Evolutionary conservation across 139 green algal species (phyloP).

Genomic region (Coelastrella sp.): DNA sequence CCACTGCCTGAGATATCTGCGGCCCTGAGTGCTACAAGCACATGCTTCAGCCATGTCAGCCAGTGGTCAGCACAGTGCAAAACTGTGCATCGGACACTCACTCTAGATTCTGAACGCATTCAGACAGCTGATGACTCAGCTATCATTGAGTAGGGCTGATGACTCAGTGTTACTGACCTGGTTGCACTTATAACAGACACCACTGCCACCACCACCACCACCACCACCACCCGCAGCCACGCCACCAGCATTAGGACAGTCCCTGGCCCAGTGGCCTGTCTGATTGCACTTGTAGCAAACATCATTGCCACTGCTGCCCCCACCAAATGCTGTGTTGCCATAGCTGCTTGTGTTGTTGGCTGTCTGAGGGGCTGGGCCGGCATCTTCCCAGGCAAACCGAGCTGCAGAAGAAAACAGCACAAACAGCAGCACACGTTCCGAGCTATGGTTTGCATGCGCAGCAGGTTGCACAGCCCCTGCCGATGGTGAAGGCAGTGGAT

Average conservation of each 20-base stretch:
- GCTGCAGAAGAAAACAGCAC: neutral
- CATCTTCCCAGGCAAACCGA: conserved; percentile 5
- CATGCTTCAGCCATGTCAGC: no score
- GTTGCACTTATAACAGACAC: neutral
- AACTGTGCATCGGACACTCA: no score
- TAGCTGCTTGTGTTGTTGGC: neutral
- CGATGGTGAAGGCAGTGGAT: no score
- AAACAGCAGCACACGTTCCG: no score
- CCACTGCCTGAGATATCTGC: no score
- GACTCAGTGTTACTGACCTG: neutral
- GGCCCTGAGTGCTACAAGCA: no score
- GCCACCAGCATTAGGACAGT: neutral
- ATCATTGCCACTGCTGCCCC: neutral
- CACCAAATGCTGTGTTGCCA: neutral
- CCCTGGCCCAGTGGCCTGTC: conserved; percentile 5
- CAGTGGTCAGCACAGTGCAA: no score
- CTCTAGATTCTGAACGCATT: no score
- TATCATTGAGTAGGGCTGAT: no score
- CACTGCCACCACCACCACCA: neutral
- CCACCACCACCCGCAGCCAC: neutral
- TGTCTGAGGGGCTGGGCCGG: neutral
- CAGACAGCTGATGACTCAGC: no score
- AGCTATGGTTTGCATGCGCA: no score
- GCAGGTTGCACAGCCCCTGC: no score
- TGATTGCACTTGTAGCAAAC: conserved; percentile 16